Evolutionary conservation across 768 basidiomycete species (phyloP), one percentile per base, ranked within the genome.

Genomic region (Trichaptum fuscoviolaceum): DNA sequence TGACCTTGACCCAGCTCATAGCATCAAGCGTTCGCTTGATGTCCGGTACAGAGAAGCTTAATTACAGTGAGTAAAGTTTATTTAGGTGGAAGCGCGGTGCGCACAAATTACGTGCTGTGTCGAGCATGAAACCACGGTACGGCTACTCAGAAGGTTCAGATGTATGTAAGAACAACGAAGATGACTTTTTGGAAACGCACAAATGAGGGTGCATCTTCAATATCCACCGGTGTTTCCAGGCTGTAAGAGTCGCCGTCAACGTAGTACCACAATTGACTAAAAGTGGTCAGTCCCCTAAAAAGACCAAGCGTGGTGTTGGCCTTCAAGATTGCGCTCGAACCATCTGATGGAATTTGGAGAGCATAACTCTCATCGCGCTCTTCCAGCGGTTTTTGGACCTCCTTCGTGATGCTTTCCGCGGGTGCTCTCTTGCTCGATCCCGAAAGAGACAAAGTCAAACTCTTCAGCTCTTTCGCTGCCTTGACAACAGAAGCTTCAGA

Each of bases 71-170:
- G 57, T 23, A 61, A 42, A 35, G 15, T 25, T 2, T 65, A 2
- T 24, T 25, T 12, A 12, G 57, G 27, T 57, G 25, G 9, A 30
- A 36, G 8, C 8, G 27, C 20, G 18, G 23, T 18, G 27, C 8
- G 18, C 71, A 89, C 86, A 80, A 95, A 76, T 93, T 89, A 26
- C 92, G 80, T 0, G 91, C 80, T 0, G 92, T 94, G 73, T 95
- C 93, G 10, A 95, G 81, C 85, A 93, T 85, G 66, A 93, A 81
- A 10, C 89, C 91, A 25, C 93, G 85, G 72, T 88, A 91, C 0
- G 88, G 87, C 88, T 90, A 69, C 8, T 35, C 27, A 65, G 58
- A n/a, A 35, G 12, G 1, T 30, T 30, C 30, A 30, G 42, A 36
- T 18, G 24, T 58, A 61, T 52, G 42, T 52, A 52, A 52, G 6